A percentile compares a stretch with the other conserved stretches of the same genome.
Conservation (phyloP, 2,329 filamentous ascomycete genomes). For the Phialophora verrucosa region DNA sequence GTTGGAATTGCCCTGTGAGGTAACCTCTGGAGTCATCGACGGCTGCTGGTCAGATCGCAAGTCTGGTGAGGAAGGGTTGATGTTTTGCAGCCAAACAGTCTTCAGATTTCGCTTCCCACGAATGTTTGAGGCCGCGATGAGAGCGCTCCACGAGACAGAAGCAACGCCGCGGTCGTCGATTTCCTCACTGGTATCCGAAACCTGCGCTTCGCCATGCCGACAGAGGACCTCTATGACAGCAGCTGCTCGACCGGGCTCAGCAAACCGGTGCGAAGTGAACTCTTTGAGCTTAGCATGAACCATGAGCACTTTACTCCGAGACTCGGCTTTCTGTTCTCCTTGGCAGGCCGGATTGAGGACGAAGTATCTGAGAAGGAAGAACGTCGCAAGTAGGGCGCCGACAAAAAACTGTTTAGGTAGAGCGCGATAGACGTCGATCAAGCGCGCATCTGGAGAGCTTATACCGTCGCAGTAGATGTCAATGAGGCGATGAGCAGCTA, state of each 20-base stretch:
- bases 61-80: constrained; percentile 15
- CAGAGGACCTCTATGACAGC: constrained; percentile 21
- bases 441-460: neutral
- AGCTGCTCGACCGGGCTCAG: constrained; percentile 25
- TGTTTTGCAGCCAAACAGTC: constrained; percentile 7
- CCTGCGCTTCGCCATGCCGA: constrained; percentile 4
- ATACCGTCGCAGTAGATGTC: constrained; percentile 20
- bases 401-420: constrained; percentile 16
- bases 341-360: constrained; percentile 12
- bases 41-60: neutral
- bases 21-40: neutral
- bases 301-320: constrained; percentile 18
- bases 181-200: neutral
- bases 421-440: constrained; percentile 16
- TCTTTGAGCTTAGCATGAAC: constrained; percentile 21
- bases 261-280: constrained; percentile 13
- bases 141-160: constrained; percentile 14
- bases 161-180: constrained; percentile 13
- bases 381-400: constrained; percentile 15
- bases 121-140: constrained; percentile 19
- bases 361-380: constrained; percentile 25
- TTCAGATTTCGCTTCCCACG: constrained; percentile 17
- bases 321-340: constrained; percentile 6
- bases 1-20: neutral
- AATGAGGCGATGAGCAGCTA: constrained; percentile 20